phyloP scores from a whole-genome alignment of 2,329 filamentous ascomycete species.

The Keithomyces neogunnii region DNA sequence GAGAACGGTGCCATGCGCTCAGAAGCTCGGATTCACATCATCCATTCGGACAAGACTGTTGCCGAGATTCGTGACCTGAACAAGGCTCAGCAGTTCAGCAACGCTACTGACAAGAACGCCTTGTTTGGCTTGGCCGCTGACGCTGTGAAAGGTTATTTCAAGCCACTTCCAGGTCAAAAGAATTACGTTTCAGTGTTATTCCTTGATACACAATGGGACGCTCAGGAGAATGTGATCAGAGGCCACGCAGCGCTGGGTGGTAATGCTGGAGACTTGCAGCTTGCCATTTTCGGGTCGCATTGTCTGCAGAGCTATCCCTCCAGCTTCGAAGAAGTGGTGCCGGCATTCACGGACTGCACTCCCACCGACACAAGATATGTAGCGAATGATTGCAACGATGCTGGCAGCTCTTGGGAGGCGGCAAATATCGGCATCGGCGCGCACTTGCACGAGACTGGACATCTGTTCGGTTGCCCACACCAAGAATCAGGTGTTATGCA shows the following conservation, averaged over 20 bases:
- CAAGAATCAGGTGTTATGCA: conserved; percentile 90
- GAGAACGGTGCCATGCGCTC: conserved; percentile 70
- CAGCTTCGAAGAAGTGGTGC: conserved; percentile 80
- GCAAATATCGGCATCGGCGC: conserved; percentile 90
- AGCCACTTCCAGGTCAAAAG: conserved; percentile 65
- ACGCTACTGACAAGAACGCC: conserved; percentile 61
- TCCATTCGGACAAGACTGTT: conserved; percentile 75
- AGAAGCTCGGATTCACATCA: conserved; percentile 81
- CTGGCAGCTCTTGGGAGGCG: conserved; percentile 90
- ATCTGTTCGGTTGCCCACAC: conserved; percentile 82
- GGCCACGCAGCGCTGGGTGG: conserved; percentile 83
- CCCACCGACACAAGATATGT: conserved; percentile 73
- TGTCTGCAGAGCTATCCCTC: conserved; percentile 85
- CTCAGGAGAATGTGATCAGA: conserved; percentile 56
- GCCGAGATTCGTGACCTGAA: conserved; percentile 74
- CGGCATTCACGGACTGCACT: conserved; percentile 85
- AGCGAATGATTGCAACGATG: conserved; percentile 79
- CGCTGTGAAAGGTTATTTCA: conserved; percentile 72
- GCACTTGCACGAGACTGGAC: conserved; percentile 84
- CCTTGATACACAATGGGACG: conserved; percentile 85
- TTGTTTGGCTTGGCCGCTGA: conserved; percentile 71
- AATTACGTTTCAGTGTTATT: conserved; percentile 82
- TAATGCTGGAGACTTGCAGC: conserved; percentile 59
- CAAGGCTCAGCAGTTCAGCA: conserved; percentile 66
- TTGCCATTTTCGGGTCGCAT: conserved; percentile 90